Base-by-base conservation (phyloP, 2,329 filamentous ascomycete species). In the Mariannaea elegans region DNA sequence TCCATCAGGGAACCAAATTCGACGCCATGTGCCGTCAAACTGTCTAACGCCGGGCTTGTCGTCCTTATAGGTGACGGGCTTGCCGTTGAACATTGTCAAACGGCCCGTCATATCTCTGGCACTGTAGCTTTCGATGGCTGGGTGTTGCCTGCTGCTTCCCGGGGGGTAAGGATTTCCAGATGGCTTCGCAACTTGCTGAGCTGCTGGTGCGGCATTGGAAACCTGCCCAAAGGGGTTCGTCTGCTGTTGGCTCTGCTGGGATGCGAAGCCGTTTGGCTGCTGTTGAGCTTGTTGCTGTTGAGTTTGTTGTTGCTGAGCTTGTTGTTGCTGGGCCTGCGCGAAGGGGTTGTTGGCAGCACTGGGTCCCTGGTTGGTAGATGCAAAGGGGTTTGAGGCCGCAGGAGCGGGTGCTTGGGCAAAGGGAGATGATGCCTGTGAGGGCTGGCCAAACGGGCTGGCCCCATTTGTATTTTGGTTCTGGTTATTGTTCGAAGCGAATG, bases 1-100 rank as follows among this genome's bases (percentile, higher is more conserved):
- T 0, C 91, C 92, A 44, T 88, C 79, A 0, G 90, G 90, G 72
- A 91, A 93, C 83, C 90, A 91, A 47, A 94, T 88, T 65, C 85
- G 87, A 49, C 84, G 81, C 78, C 84, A 86, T 1, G 76, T 82
- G 31, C 86, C 84, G 66, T 88, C 84, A 34, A 78, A 76, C 19
- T 75, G 84, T 62, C 64, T 81, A 65, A 80, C 79, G 51, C 79
- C 86, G 0, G 88, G 84, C 7, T 76, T 72, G 4, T 66, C 71
- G 7, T 71, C 71, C 65, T 85, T 81, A 73, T 92, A 92, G 2
- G 78, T 74, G 0, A 92, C 88, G 0, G 80, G 81, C 63, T 84
- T 85, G 16, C 86, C 86, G 66, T 90, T 90, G 80, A 89, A 93
- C 58, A 78, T 77, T 0, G 76, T 73, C 1, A 92, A 74, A 29